phyloP scores from a whole-genome alignment of 805 yeast species.

The Wickerhamomyces tratensis region DNA sequence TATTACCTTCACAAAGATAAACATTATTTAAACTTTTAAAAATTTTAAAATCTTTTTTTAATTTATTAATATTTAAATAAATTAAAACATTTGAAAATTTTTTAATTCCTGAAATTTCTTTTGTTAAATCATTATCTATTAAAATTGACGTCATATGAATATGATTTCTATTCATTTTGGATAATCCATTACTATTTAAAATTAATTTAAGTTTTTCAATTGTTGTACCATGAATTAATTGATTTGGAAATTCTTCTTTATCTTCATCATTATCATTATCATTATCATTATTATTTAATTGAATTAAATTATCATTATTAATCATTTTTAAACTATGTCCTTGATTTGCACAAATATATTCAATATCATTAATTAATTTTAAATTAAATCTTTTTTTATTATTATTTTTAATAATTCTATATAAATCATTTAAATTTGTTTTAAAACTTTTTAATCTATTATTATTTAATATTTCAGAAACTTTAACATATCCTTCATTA shows the following conservation, averaged over 20 bases:
- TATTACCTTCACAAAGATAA: slow-evolving; percentile 54
- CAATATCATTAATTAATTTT: slow-evolving; percentile 16
- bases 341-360: slow-evolving; percentile 75
- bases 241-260: slow-evolving; percentile 39
- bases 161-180: slow-evolving; percentile 70
- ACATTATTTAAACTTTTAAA: slow-evolving; percentile 69
- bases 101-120: slow-evolving; percentile 69
- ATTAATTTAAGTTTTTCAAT: slow-evolving; percentile 36
- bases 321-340: slow-evolving; percentile 67
- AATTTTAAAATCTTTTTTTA: slow-evolving; percentile 36
- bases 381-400: slow-evolving; percentile 65
- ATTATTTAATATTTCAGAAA: slow-evolving; percentile 44
- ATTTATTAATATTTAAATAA: slow-evolving; percentile 44
- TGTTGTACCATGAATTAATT: slow-evolving; percentile 77
- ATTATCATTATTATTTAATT: slow-evolving; percentile 23
- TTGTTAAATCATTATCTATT: slow-evolving; percentile 27
- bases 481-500: slow-evolving; percentile 51
- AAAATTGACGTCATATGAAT: slow-evolving; percentile 72
- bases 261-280: no score
- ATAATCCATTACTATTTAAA: slow-evolving; percentile 44
- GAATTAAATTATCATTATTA: slow-evolving; percentile 29
- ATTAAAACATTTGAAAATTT: slow-evolving; percentile 43
- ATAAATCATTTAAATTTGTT: slow-evolving; percentile 47
- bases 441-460: slow-evolving; percentile 47
- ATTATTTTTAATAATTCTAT: slow-evolving; percentile 51